A percentile compares a stretch with the other conserved stretches of the same genome.
These are phyloP conservation scores for Nannizzia gypsea DNA, from an alignment of 2,329 filamentous ascomycete genomes.

Conservation along the genomic window DNA sequence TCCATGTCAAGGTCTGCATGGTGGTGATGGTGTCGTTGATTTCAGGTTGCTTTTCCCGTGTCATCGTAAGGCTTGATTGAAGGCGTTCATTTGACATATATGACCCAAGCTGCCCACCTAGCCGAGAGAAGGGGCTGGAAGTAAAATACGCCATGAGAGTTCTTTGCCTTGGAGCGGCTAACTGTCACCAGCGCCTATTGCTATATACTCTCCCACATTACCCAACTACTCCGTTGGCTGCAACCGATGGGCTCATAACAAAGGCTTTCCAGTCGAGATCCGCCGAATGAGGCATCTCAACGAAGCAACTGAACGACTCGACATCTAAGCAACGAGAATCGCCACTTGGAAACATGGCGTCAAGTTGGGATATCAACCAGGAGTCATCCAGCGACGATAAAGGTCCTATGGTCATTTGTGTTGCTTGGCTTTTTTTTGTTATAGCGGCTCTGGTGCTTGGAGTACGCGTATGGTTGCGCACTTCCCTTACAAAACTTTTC, in stretches of 20 bases:
- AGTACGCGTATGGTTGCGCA: slow-evolving; percentile 6
- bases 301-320: background rate
- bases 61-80: background rate
- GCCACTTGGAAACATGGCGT: background rate
- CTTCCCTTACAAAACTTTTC: slow-evolving; percentile 2
- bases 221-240: background rate
- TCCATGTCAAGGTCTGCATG: background rate
- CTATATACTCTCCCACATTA: background rate
- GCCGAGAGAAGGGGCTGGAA: background rate
- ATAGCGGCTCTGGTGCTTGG: slow-evolving; percentile 4
- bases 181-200: background rate
- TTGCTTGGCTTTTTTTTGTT: slow-evolving; percentile 6
- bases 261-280: background rate
- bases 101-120: background rate
- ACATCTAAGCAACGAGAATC: background rate
- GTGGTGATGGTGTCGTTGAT: background rate
- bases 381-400: slow-evolving; percentile 5
- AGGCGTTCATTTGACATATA: background rate
- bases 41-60: background rate
- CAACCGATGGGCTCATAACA: background rate
- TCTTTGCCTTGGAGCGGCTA: background rate
- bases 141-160: background rate
- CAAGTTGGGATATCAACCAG: background rate
- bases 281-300: background rate
- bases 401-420: slow-evolving; percentile 5